phyloP scores from a whole-genome alignment of 1,284 basidiomycete genomes.

The Austropuccinia psidii region DNA sequence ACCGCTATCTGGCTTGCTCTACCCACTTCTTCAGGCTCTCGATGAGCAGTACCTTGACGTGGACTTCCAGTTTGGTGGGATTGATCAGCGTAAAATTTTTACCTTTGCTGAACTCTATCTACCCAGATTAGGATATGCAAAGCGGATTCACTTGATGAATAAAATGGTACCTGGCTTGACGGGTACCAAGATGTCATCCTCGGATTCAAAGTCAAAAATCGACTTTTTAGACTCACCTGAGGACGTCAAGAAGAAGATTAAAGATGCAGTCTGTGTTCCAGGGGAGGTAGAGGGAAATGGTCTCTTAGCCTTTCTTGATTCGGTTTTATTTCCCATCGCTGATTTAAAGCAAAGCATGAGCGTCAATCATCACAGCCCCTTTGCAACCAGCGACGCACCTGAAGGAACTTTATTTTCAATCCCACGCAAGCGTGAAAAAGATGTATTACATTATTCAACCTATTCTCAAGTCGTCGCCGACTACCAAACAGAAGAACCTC shows the following conservation, averaged over 20 bases:
- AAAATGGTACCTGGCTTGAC: constrained; percentile 90
- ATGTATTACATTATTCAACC: constrained; percentile 29
- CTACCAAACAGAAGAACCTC: constrained; percentile 39
- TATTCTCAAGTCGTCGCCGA: constrained; percentile 7
- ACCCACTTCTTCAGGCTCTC: constrained; percentile 91
- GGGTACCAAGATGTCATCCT: constrained; percentile 98
- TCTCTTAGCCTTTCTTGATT: constrained; percentile 75
- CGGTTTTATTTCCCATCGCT: constrained; percentile 83
- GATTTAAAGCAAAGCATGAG: constrained; percentile 56
- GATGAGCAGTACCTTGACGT: constrained; percentile 95
- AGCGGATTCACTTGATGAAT: constrained; percentile 98
- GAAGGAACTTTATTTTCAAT: constrained; percentile 76
- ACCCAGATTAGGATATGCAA: constrained; percentile 82
- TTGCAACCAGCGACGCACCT: constrained; percentile 49
- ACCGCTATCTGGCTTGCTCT: constrained; percentile 79
- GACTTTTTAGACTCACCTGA: constrained; percentile 89
- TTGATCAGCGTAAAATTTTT: constrained; percentile 99
- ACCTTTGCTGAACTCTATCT: constrained; percentile 94
- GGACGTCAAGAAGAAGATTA: constrained; percentile 79
- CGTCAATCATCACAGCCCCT: constrained; percentile 41
- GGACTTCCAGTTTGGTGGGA: constrained; percentile 97
- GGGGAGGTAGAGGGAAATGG: constrained; percentile 88
- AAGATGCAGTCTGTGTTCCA: constrained; percentile 85
- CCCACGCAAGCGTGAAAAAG: constrained; percentile 41
- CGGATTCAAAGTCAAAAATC: constrained; percentile 93